A percentile compares a stretch with the other conserved stretches of the same genome.
phyloP scores from a whole-genome alignment of 1,139 yeast species.

The Sugiyamaella pinicola region DNA sequence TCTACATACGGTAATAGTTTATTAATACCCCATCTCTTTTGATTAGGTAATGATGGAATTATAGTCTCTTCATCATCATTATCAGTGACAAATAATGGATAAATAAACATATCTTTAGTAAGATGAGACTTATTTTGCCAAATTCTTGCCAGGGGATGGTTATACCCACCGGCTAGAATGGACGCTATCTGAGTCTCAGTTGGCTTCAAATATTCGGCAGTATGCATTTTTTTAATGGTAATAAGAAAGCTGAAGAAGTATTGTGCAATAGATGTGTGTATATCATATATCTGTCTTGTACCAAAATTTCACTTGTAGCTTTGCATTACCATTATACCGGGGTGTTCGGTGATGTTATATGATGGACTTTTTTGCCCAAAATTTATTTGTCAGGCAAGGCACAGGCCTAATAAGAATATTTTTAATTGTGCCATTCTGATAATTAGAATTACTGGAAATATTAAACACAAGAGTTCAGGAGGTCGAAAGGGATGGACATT shows the following conservation, averaged over 20 bases:
- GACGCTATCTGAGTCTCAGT: conserved; percentile 69
- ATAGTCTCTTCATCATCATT: conserved; percentile 74
- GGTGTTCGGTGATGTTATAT: no score
- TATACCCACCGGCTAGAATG: conserved; percentile 88
- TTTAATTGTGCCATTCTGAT: no score
- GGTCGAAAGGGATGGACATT: no score
- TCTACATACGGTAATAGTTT: conserved; percentile 72
- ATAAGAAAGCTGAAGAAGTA: not conserved
- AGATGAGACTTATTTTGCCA: conserved; percentile 91
- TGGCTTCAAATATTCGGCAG: conserved; percentile 30
- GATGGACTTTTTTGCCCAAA: no score
- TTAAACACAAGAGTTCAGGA: no score
- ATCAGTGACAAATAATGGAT: conserved; percentile 87
- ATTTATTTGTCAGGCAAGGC: no score
- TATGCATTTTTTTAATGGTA: conserved; percentile 12
- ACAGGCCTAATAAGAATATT: no score
- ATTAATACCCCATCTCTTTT: conserved; percentile 83
- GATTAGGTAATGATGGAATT: conserved; percentile 82
- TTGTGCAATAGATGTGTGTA: not conserved
- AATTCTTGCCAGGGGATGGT: conserved; percentile 81
- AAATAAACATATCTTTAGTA: conserved; percentile 84
- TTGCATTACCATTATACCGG: not conserved
- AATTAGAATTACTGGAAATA: no score
- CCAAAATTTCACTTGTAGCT: not conserved
- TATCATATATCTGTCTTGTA: no score